Base-by-base conservation (phyloP, 805 yeast species). In the Saccharomycopsis sp. region DNA sequence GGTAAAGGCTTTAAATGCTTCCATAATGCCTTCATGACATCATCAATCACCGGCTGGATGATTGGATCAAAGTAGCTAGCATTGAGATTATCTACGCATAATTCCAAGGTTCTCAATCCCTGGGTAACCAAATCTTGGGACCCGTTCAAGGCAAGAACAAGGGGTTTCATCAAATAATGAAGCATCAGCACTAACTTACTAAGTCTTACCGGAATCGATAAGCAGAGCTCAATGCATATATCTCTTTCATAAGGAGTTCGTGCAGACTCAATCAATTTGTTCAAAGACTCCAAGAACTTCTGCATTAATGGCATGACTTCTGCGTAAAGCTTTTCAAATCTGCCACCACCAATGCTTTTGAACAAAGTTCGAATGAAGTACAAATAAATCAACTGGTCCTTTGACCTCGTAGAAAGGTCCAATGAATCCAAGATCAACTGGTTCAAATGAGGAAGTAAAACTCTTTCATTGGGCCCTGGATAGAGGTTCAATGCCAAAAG, bases 21-120 rank as follows among this genome's bases (percentile, higher is more conserved):
- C 93, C 97, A 94, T 38, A 94, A 75, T 0, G 97, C 96, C 44
- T 86, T 85, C 89, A 92, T 88, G 1, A 96, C 91, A 65, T 94
- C 97, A 61, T 89, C 96, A 56, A 93, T 85, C 1, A 92, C 97
- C 0, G 99, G 98, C 67, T 92, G 97, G 61, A 94, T 85, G 68
- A 94, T 92, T 1, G 99, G 98, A 66, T 94, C 99, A 70, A 94
- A 91, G 70, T 92, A 94, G 64, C 92, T 96, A 0, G 98, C 96
- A 0, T 98, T 96, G 61, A 94, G 72, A 67, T 96, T 94, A 67
- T 94, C 99, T 23, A 94, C 97, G 69, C 99, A 94, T 3, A 94
- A 77, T 68, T 94, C 99, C 59, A 94, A 80, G 0, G 99, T 96
- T 63, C 99, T 77, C 63, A 94, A 75, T 52, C 99, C 99, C 71